Evolutionary conservation across 768 basidiomycete species (phyloP).

Genomic region (Leucocoprinus sp.): DNA sequence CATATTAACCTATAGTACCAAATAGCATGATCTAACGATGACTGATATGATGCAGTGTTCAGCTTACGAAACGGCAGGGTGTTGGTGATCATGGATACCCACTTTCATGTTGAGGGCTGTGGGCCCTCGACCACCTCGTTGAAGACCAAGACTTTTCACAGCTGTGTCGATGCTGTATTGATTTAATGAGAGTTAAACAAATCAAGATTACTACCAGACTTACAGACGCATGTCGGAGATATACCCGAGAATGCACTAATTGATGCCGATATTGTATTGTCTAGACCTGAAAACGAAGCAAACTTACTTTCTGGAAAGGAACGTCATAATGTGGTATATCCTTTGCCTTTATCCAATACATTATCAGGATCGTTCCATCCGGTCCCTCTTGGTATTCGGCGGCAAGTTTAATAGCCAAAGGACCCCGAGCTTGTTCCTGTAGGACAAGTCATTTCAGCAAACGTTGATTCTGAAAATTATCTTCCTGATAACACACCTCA

Average conservation of each 20-base stretch:
- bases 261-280: neutral
- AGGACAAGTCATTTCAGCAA: neutral
- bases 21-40: constrained; percentile 72
- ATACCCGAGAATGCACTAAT: constrained; percentile 70
- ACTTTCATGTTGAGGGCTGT: constrained; percentile 54
- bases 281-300: constrained; percentile 2
- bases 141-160: constrained; percentile 45
- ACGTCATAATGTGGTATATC: constrained; percentile 57
- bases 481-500: constrained; percentile 16
- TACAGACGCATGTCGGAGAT: constrained; percentile 76
- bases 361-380: constrained; percentile 42
- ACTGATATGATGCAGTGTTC: constrained; percentile 27
- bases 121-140: constrained; percentile 39
- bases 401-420: constrained; percentile 57
- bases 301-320: constrained; percentile 66
- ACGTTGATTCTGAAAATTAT: neutral
- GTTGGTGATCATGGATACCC: constrained; percentile 18
- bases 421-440: constrained; percentile 62
- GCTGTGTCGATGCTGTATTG: constrained; percentile 47
- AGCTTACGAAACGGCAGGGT: neutral
- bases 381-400: constrained; percentile 30
- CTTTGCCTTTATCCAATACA: constrained; percentile 79
- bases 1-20: constrained; percentile 64
- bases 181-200: constrained; percentile 10
- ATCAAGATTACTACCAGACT: constrained; percentile 17